Conservation (phyloP, 2,329 filamentous ascomycete genomes). For the Teratosphaeria nubilosa region DNA sequence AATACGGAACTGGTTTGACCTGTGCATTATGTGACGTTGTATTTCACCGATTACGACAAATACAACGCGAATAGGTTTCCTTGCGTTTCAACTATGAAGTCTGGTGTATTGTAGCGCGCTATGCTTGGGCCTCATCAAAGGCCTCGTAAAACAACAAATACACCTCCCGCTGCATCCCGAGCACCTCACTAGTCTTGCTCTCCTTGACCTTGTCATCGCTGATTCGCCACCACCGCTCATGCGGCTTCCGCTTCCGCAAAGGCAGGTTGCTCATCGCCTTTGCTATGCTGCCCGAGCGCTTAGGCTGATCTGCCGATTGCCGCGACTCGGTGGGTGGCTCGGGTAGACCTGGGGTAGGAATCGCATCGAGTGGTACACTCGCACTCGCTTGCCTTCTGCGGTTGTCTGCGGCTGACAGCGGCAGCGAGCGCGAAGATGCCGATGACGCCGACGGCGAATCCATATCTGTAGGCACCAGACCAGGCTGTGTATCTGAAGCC, state of each 20-base stretch:
- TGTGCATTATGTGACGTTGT: not conserved
- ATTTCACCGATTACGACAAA: not conserved
- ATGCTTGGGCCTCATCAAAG: not conserved
- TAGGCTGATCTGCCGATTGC: slow-evolving; percentile 2
- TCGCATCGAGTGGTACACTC: slow-evolving; percentile 17
- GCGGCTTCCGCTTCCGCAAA: slow-evolving; percentile 40
- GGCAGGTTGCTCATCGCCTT: slow-evolving; percentile 35
- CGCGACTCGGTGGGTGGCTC: slow-evolving; percentile 11
- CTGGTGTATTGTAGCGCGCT: not conserved
- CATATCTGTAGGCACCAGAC: slow-evolving; percentile 1
- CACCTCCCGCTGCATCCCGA: slow-evolving; percentile 90
- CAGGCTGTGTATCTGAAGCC: not conserved
- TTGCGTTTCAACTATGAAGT: not conserved
- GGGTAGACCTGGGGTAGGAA: slow-evolving; percentile 19
- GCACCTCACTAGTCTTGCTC: slow-evolving; percentile 79
- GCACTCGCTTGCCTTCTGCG: slow-evolving; percentile 5
- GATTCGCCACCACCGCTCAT: slow-evolving; percentile 91
- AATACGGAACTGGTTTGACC: not conserved
- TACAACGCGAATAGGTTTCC: not conserved
- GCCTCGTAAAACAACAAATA: slow-evolving; percentile 95
- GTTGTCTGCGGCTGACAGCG: slow-evolving; percentile 3
- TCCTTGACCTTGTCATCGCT: slow-evolving; percentile 96
- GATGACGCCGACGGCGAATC: slow-evolving; percentile 13
- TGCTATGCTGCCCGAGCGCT: slow-evolving; percentile 1
- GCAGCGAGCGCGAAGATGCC: slow-evolving; percentile 11